Conservation (phyloP, 2,329 filamentous ascomycete species). For the Dryadomyces sulphureus region DNA sequence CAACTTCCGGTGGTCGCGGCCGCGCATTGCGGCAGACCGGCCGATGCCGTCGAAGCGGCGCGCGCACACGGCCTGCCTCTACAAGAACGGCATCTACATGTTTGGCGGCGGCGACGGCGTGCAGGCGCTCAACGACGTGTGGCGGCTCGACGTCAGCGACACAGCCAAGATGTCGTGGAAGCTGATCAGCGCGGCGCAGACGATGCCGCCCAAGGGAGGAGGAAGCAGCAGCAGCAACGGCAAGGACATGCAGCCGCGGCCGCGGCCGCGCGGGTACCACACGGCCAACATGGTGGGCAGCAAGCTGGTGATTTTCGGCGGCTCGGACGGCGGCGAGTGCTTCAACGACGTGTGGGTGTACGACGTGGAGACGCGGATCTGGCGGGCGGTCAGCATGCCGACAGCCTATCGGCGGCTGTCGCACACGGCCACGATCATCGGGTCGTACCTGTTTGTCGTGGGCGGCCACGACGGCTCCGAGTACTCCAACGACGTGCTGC, state of each 20-base stretch:
- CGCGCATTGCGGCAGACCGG: constrained; percentile 42
- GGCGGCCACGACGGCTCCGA: constrained; percentile 57
- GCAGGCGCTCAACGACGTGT: constrained; percentile 56
- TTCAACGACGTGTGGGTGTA: constrained; percentile 63
- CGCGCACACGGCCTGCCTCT: constrained; percentile 56
- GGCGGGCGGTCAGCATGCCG: constrained; percentile 44
- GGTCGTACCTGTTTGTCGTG: constrained; percentile 55
- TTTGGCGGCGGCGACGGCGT: constrained; percentile 58
- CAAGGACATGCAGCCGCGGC: constrained; percentile 19
- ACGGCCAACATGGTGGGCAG: constrained; percentile 59
- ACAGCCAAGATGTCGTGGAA: constrained; percentile 55
- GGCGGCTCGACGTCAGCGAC: constrained; percentile 56
- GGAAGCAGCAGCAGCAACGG: constrained; percentile 6
- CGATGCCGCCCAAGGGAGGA: constrained; percentile 5
- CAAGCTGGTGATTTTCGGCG: constrained; percentile 58
- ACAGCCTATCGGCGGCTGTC: constrained; percentile 49
- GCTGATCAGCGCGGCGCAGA: constrained; percentile 32
- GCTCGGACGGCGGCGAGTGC: constrained; percentile 56
- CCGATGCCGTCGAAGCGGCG: constrained; percentile 42
- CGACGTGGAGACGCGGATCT: constrained; percentile 46
- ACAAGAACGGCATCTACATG: constrained; percentile 58
- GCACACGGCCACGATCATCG: constrained; percentile 55
- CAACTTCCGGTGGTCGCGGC: constrained; percentile 52
- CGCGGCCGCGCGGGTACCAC: constrained; percentile 54
- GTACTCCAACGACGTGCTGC: constrained; percentile 53